These are phyloP conservation scores for Xanthoceras sorbifolium DNA, from an alignment of 345 rosid genomes.

Conservation along the genomic window DNA sequence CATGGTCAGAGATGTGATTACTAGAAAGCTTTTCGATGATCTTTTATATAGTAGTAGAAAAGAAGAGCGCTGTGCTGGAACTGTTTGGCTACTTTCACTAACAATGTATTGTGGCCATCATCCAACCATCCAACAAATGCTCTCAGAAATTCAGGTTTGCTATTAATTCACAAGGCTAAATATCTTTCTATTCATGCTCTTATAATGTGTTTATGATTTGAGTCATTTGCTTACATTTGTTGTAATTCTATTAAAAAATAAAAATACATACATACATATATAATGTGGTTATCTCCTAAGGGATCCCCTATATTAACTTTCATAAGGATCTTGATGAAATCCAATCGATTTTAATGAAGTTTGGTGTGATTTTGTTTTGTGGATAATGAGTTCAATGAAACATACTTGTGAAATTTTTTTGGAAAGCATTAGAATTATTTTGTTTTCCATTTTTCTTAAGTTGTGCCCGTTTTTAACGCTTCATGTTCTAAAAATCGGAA, in stretches of 20 bases:
- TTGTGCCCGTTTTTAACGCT: no score
- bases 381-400: no score
- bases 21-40: conserved; percentile 74
- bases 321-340: no score
- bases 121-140: conserved; percentile 77
- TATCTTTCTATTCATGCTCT: conserved; percentile 6
- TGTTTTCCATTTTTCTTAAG: no score
- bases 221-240: neutral
- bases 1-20: conserved; percentile 60
- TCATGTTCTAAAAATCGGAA: no score
- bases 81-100: conserved; percentile 89
- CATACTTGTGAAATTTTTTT: no score
- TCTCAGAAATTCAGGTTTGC: conserved; percentile 95
- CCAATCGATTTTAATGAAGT: no score
- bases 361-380: no score
- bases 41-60: conserved; percentile 87
- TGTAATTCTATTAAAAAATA: neutral
- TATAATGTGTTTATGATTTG: neutral
- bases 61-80: conserved; percentile 97
- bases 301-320: no score
- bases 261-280: neutral
- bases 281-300: no score
- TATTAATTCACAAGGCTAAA: conserved; percentile 8
- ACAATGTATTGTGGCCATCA: conserved; percentile 92
- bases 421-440: no score